Evolutionary conservation across 2,329 filamentous ascomycete genomes (phyloP).

Genomic region (Fusarium penzigii): DNA sequence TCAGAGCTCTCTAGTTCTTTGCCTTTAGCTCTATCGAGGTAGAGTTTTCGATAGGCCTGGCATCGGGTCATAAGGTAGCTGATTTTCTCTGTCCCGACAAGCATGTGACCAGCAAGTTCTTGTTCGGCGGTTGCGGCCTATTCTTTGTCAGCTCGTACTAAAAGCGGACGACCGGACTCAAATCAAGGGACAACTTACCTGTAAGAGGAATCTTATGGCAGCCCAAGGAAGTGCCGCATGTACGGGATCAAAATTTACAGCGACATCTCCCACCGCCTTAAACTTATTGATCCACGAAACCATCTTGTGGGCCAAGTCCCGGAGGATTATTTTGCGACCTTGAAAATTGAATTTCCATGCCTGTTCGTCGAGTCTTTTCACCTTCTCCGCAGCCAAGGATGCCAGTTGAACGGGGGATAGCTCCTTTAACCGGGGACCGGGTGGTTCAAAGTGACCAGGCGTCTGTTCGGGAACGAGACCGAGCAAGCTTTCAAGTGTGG

Average conservation of each 20-base stretch:
- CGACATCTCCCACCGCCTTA: constrained; percentile 11
- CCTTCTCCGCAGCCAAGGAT: neutral
- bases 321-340: constrained; percentile 4
- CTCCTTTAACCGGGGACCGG: neutral
- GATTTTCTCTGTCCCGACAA: constrained; percentile 1
- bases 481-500: neutral
- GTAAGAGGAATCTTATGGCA: constrained; percentile 5
- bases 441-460: neutral
- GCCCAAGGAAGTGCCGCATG: constrained; percentile 16
- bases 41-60: neutral
- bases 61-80: constrained; percentile 2
- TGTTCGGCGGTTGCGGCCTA: constrained; percentile 2
- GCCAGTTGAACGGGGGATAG: neutral
- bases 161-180: too few species aligned
- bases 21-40: neutral
- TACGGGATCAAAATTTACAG: constrained; percentile 3
- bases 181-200: neutral
- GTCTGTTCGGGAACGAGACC: neutral
- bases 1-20: neutral
- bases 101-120: constrained; percentile 4
- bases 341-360: constrained; percentile 6
- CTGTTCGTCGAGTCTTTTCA: neutral
- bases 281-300: constrained; percentile 2
- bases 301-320: constrained; percentile 6
- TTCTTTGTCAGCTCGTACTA: too few species aligned